Conservation (phyloP, 2,329 filamentous ascomycete species). For the Aspergillus luchuensis region DNA sequence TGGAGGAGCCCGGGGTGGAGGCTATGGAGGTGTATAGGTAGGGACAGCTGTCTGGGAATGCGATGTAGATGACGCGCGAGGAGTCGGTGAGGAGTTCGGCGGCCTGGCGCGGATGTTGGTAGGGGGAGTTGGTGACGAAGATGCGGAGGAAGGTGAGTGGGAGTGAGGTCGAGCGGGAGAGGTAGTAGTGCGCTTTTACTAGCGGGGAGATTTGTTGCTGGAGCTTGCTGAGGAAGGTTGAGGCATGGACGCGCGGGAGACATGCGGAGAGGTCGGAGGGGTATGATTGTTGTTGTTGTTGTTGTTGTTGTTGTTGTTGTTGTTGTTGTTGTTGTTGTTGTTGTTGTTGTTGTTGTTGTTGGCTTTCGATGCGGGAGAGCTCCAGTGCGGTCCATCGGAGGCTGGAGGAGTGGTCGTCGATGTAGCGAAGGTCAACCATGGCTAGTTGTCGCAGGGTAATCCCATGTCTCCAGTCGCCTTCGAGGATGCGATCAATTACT, state of each 20-base stretch:
- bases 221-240: slow-evolving; percentile 75
- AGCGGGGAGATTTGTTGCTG: slow-evolving; percentile 74
- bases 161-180: slow-evolving; percentile 66
- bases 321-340: neutral
- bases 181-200: slow-evolving; percentile 80
- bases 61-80: slow-evolving; percentile 73
- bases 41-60: slow-evolving; percentile 78
- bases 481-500: slow-evolving; percentile 57
- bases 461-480: slow-evolving; percentile 60
- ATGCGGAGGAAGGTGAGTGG: slow-evolving; percentile 75
- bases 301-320: slow-evolving; percentile 16
- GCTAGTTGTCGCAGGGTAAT: slow-evolving; percentile 58
- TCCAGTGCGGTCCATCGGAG: slow-evolving; percentile 58
- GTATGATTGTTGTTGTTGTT: slow-evolving; percentile 1
- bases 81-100: slow-evolving; percentile 55
- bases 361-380: slow-evolving; percentile 37
- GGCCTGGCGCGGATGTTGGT: slow-evolving; percentile 57
- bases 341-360: slow-evolving; percentile 4
- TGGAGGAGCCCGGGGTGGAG: slow-evolving; percentile 40
- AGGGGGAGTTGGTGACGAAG: slow-evolving; percentile 78
- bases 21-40: slow-evolving; percentile 67
- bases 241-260: slow-evolving; percentile 74
- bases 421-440: slow-evolving; percentile 56
- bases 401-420: slow-evolving; percentile 55
- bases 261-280: slow-evolving; percentile 39